Evolutionary conservation across 2,329 filamentous ascomycete genomes (phyloP).

Genomic region (Claviceps purpurea): DNA sequence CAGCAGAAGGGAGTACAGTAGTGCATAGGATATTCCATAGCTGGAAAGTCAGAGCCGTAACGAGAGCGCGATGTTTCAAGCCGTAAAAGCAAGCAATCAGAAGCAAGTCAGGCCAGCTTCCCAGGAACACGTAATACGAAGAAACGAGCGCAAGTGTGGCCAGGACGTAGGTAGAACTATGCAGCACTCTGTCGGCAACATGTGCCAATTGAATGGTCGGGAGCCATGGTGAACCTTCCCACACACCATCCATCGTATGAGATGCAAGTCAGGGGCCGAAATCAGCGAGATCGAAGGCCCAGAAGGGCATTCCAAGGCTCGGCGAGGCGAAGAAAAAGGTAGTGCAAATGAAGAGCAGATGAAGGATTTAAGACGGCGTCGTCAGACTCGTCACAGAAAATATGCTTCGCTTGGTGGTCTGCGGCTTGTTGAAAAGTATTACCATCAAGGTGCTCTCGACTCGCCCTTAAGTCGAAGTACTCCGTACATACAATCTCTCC

Average conservation of each 20-base stretch:
- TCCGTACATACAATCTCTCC: neutral
- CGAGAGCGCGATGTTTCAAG: neutral
- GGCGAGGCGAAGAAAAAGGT: neutral
- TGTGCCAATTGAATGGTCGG: constrained; percentile 9
- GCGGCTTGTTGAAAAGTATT: too few relatives aligned
- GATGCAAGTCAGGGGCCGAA: neutral
- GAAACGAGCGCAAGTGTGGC: constrained; percentile 1
- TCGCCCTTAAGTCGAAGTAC: neutral
- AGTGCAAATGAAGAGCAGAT: neutral
- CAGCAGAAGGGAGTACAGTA: neutral
- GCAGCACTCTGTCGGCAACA: constrained; percentile 8
- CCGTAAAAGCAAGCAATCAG: constrained; percentile 4
- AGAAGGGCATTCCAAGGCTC: neutral
- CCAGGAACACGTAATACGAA: constrained; percentile 10
- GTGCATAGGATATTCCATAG: neutral
- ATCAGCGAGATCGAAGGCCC: neutral
- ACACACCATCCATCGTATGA: constrained; percentile 15
- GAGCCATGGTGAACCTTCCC: constrained; percentile 13
- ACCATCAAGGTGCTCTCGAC: neutral
- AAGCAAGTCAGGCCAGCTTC: constrained; percentile 12
- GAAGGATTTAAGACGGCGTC: neutral
- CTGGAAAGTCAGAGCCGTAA: neutral
- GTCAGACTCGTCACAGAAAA: neutral
- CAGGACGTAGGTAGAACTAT: neutral
- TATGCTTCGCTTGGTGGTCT: neutral